Conservation (phyloP, 805 yeast genomes). For the Starmera quercuum region DNA sequence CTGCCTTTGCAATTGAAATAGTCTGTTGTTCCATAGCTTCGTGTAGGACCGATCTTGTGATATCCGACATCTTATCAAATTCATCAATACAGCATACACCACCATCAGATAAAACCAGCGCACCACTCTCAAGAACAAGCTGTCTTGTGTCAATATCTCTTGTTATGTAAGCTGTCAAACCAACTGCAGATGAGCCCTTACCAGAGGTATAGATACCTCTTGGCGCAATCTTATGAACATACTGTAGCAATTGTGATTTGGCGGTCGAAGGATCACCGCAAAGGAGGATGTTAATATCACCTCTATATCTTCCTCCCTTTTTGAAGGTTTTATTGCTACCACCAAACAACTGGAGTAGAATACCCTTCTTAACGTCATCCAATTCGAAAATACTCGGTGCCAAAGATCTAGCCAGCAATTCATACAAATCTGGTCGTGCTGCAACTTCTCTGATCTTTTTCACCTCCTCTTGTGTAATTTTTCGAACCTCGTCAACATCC, state of each 20-base stretch:
- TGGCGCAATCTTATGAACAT: conserved; percentile 96
- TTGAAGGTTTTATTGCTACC: conserved; percentile 85
- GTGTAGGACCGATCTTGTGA: conserved; percentile 90
- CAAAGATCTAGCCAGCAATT: conserved; percentile 76
- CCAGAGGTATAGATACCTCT: conserved; percentile 98
- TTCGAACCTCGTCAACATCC: conserved; percentile 73
- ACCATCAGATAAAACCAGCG: conserved; percentile 92
- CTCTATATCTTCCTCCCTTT: conserved; percentile 93
- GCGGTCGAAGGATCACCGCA: conserved; percentile 99
- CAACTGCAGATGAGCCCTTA: conserved; percentile 98
- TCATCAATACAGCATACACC: conserved; percentile 99
- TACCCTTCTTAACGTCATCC: conserved; percentile 96
- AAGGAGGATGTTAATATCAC: conserved; percentile 83
- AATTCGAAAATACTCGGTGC: conserved; percentile 97
- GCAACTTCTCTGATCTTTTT: conserved; percentile 54
- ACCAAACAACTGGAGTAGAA: conserved; percentile 85
- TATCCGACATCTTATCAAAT: conserved; percentile 94
- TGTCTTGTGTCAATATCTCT: conserved; percentile 92
- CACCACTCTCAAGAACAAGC: conserved; percentile 91
- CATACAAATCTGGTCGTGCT: conserved; percentile 72
- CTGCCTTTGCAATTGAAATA: conserved; percentile 96
- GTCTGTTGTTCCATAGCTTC: conserved; percentile 99
- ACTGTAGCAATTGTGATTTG: conserved; percentile 88
- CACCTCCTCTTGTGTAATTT: conserved; percentile 62
- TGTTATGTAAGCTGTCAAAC: conserved; percentile 94